phyloP scores from a whole-genome alignment of 768 basidiomycete species.

The Tylopilus felleus region DNA sequence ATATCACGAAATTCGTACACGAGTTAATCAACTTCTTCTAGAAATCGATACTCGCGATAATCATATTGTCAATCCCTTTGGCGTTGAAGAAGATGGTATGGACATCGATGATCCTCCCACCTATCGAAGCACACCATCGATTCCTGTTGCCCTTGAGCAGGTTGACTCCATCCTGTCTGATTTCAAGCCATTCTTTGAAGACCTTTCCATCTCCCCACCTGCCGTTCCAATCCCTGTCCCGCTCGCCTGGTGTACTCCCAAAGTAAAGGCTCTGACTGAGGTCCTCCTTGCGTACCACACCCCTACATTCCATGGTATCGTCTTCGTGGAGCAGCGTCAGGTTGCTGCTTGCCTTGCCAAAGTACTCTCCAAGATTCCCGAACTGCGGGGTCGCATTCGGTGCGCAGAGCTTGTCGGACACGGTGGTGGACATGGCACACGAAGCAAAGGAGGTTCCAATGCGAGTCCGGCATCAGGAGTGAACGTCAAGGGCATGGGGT shows the following conservation, averaged over 20 bases:
- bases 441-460: constrained; percentile 17
- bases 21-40: constrained; percentile 41
- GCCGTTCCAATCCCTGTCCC: constrained; percentile 41
- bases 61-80: constrained; percentile 15
- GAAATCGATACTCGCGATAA: constrained; percentile 23
- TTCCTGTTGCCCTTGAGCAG: constrained; percentile 45
- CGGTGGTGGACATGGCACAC: constrained; percentile 38
- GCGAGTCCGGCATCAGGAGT: constrained; percentile 26
- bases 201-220: constrained; percentile 25
- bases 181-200: constrained; percentile 39
- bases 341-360: constrained; percentile 67
- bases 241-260: constrained; percentile 71
- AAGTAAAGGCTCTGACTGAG: constrained; percentile 60
- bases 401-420: constrained; percentile 73
- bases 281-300: constrained; percentile 55
- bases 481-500: constrained; percentile 49
- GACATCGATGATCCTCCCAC: constrained; percentile 25
- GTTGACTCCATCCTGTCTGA: constrained; percentile 48
- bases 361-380: constrained; percentile 58
- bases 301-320: constrained; percentile 68
- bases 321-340: constrained; percentile 87
- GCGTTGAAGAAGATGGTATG: constrained; percentile 23
- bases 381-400: constrained; percentile 52
- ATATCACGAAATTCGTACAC: constrained; percentile 54
- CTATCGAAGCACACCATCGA: constrained; percentile 12